Evolutionary conservation across 768 basidiomycete species (phyloP).

Genomic region (Trametes cinnabarina): DNA sequence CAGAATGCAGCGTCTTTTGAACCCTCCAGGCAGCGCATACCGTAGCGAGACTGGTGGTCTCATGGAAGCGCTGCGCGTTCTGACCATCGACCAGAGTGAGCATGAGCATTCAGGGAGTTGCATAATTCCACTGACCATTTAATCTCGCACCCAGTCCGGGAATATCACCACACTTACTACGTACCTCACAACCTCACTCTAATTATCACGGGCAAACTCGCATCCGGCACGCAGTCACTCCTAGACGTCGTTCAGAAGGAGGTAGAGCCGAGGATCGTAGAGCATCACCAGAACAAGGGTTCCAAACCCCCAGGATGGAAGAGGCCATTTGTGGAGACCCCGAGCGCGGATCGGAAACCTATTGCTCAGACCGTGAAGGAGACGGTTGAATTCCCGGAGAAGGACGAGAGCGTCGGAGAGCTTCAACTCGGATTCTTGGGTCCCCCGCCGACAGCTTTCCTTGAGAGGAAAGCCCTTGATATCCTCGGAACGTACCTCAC

Average conservation of each 20-base stretch:
- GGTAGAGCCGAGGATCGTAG: conserved; percentile 79
- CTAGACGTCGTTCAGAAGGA: conserved; percentile 78
- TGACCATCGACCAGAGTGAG: conserved; percentile 87
- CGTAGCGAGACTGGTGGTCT: conserved; percentile 96
- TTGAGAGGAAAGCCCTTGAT: conserved; percentile 82
- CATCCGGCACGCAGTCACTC: conserved; percentile 70
- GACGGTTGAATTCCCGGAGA: conserved; percentile 90
- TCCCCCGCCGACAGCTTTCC: conserved; percentile 65
- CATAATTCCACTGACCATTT: not conserved
- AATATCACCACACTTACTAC: conserved; percentile 88
- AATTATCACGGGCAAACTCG: conserved; percentile 84
- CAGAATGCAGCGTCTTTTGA: conserved; percentile 78
- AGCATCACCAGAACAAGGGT: conserved; percentile 71
- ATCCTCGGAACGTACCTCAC: conserved; percentile 86
- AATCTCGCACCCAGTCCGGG: conserved; percentile 56
- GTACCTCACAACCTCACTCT: conserved; percentile 92
- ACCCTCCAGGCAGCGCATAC: conserved; percentile 82
- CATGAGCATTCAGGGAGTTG: not conserved
- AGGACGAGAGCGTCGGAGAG: conserved; percentile 94
- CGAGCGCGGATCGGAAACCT: conserved; percentile 59
- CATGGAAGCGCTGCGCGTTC: conserved; percentile 83
- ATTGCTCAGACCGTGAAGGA: conserved; percentile 56
- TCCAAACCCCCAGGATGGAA: conserved; percentile 80
- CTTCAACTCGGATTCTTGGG: conserved; percentile 75
- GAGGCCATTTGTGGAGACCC: conserved; percentile 89